phyloP scores from a whole-genome alignment of 768 basidiomycete genomes.

The Kwoniella europaea region DNA sequence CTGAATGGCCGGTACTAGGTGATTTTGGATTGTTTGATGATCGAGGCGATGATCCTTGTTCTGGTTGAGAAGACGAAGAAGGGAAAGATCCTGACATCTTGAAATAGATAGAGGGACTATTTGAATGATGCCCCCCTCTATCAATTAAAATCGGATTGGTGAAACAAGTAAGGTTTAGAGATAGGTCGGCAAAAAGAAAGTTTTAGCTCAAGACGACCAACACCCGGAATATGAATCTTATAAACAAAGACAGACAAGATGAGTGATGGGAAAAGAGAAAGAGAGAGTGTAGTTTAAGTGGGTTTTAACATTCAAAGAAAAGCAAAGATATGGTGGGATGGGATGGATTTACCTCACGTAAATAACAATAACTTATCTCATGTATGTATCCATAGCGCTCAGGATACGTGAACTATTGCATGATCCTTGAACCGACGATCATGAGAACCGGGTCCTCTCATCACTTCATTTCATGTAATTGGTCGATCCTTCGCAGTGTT shows the following conservation, averaged over 20 bases:
- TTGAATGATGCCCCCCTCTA: too few species aligned
- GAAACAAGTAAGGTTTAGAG: neutral
- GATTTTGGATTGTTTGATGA: slow-evolving; percentile 5
- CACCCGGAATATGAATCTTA: too few species aligned
- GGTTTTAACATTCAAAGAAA: too few species aligned
- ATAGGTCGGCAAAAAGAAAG: slow-evolving; percentile 6
- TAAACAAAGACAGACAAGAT: neutral
- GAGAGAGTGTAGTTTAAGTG: too few species aligned
- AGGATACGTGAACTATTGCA: too few species aligned
- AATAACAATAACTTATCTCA: neutral
- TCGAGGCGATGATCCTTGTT: too few species aligned
- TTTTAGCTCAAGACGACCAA: neutral
- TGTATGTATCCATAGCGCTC: neutral
- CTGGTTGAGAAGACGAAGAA: too few species aligned
- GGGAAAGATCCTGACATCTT: too few species aligned
- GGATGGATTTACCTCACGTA: neutral
- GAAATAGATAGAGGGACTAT: too few species aligned
- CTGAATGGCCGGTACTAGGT: neutral
- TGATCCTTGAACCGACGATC: neutral
- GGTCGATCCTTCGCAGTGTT: neutral
- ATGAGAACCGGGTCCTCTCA: too few species aligned
- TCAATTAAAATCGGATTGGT: neutral
- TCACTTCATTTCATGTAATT: neutral
- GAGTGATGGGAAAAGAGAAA: neutral
- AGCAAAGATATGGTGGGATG: too few species aligned